Conservation (phyloP, 805 yeast species). For the Wickerhamia fluorescens region DNA sequence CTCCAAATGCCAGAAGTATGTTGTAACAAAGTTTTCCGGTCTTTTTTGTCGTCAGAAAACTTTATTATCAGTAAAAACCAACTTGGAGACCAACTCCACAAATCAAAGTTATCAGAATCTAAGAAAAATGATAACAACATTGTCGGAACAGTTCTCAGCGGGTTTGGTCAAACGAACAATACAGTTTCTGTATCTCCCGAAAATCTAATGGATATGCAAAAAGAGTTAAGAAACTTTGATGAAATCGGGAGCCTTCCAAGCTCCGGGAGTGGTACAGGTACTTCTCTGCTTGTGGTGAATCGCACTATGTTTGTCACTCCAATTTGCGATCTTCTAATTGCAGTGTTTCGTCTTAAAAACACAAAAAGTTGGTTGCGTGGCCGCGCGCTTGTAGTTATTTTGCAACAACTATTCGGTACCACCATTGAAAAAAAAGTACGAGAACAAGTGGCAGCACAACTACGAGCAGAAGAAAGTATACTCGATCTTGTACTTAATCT, state of each 20-base stretch:
- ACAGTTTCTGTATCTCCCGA: conserved; percentile 12
- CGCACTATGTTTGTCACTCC: conserved; percentile 60
- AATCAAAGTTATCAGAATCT: no score
- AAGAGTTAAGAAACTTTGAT: conserved; percentile 47
- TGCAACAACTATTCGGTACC: conserved; percentile 83
- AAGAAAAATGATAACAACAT: conserved; percentile 3
- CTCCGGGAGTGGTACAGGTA: no score
- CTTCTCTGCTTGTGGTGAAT: conserved; percentile 1
- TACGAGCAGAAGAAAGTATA: conserved; percentile 39
- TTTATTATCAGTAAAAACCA: conserved; percentile 33
- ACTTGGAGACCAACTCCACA: conserved; percentile 16
- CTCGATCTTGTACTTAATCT: conserved; percentile 23
- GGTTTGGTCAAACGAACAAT: conserved; percentile 2
- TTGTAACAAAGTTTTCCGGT: conserved; percentile 61
- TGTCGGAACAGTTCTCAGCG: not conserved
- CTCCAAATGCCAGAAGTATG: conserved; percentile 65
- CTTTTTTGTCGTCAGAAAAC: conserved; percentile 69
- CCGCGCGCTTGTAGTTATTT: conserved; percentile 67
- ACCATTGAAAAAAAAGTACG: conserved; percentile 70
- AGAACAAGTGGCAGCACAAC: conserved; percentile 29
- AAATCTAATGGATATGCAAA: conserved; percentile 43
- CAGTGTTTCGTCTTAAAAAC: conserved; percentile 58
- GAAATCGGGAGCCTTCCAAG: conserved; percentile 28
- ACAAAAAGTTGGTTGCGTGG: conserved; percentile 79
- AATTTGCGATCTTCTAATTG: conserved; percentile 66